Evolutionary conservation across 345 rosid genomes (phyloP), one percentile per base, ranked within the genome.

Genomic region (Hypericum perforatum): DNA sequence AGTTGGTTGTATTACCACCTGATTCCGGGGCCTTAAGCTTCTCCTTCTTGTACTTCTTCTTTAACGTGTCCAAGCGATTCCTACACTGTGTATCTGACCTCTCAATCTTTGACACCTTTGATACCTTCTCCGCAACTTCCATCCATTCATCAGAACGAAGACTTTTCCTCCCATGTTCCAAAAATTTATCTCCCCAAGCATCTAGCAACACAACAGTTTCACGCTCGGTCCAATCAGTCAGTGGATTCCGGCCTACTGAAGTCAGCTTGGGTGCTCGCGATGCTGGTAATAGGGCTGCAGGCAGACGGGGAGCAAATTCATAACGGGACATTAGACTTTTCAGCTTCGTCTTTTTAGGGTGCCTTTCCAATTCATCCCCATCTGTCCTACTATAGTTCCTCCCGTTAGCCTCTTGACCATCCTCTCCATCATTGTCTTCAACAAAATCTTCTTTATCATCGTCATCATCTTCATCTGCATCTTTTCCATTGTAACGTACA

Each of bases 21-120:
- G 69, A 60, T 65, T 77, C 91, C 0, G 58, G 62, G 14, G 73
- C 11, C 67, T 63, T 82, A 39, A 42, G 52, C 79, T 75, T 94
- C 76, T 94, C 97, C 69, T 89, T 86, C 70, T 84, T 84, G 50
- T 89, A 94, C 81, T 86, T 94, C 74, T 89, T 89, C 80, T 94
- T 94, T 77, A 94, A 65, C 0, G 82, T 76, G 67, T 94, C 99
- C 66, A 94, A 62, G 38, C 91, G 84, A 58, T 81, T 86, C 50
- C 97, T 69, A 59, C 99, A 94, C 39, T 89, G 96, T 0, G 82
- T 82, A 63, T 94, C 97, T 0, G 92, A 74, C 55, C 81, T 77
- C 58, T 89, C 95, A 53, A 71, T 72, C 69, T 78, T 79, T 0
- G 94, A 84, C 37, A 68, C 82, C 37, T 82, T 86, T 8, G 95